These are phyloP conservation scores for Diplogelasinospora grovesii DNA, from an alignment of 495 filamentous ascomycete genomes.

Conservation along the genomic window DNA sequence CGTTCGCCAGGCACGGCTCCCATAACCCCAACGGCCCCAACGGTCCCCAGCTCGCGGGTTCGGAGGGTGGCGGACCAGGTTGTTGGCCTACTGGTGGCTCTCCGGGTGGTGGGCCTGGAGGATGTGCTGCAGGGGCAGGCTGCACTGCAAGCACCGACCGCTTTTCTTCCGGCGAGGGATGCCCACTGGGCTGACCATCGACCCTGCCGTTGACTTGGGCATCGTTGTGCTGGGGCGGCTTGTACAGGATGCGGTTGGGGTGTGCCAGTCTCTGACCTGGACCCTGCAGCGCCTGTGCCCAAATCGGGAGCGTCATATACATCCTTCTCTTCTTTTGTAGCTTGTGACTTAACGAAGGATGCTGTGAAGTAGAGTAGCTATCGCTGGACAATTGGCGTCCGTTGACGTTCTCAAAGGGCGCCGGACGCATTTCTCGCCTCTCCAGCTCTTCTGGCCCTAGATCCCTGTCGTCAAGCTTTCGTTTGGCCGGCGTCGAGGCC, in stretches of 20 bases:
- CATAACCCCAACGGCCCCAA: constrained; percentile 49
- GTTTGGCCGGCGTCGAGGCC: constrained; percentile 39
- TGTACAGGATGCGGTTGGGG: constrained; percentile 33
- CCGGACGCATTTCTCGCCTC: constrained; percentile 32
- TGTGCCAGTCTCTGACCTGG: constrained; percentile 22
- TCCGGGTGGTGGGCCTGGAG: no score
- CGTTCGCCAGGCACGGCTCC: constrained; percentile 66
- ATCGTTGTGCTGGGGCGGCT: constrained; percentile 19
- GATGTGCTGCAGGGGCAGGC: constrained; percentile 2
- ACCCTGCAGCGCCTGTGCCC: constrained; percentile 30
- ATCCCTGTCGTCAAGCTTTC: constrained; percentile 49
- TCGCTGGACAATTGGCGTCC: constrained; percentile 26
- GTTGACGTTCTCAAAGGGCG: constrained; percentile 35
- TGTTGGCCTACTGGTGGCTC: no score
- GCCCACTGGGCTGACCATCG: constrained; percentile 33
- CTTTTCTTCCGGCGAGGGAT: constrained; percentile 41
- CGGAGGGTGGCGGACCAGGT: constrained; percentile 7
- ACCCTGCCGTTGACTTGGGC: constrained; percentile 32
- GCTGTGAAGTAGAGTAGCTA: constrained; percentile 14
- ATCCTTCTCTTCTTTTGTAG: constrained; percentile 27
- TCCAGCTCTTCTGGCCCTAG: constrained; percentile 38
- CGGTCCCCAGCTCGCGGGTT: constrained; percentile 3
- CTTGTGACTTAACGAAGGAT: constrained; percentile 23
- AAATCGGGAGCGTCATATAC: constrained; percentile 36
- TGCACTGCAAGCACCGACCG: constrained; percentile 23